Evolutionary conservation across 1,139 yeast genomes (phyloP).

Genomic region (Kluyveromyces marxianus): DNA sequence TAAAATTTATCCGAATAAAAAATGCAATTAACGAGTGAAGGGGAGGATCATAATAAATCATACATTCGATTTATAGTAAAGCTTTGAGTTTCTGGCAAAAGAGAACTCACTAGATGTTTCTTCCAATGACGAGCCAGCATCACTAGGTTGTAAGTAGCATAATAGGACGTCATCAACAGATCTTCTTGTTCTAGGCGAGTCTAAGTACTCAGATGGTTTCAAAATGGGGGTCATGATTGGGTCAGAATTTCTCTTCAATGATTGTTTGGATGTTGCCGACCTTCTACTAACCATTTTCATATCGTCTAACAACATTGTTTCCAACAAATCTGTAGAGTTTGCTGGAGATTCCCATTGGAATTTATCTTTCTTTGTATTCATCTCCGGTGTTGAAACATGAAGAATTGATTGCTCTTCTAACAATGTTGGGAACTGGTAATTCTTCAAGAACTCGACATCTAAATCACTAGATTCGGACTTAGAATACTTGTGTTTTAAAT

Average conservation of each 20-base stretch:
- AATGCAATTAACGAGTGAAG: too few relatives aligned
- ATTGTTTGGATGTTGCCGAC: neutral
- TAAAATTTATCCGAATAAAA: too few relatives aligned
- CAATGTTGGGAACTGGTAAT: conserved; percentile 26
- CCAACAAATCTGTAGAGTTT: conserved; percentile 7
- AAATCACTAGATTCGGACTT: conserved; percentile 16
- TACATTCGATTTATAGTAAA: neutral
- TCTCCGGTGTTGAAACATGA: conserved; percentile 8
- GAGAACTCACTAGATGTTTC: conserved; percentile 10
- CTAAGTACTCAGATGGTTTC: conserved; percentile 10
- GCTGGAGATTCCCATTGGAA: conserved; percentile 12
- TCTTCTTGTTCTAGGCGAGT: conserved; percentile 16
- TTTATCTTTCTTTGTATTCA: conserved; percentile 7
- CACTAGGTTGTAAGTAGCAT: conserved; percentile 22
- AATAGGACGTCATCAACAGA: conserved; percentile 26
- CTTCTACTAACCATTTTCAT: neutral
- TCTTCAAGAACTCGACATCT: conserved; percentile 22
- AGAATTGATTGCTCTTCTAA: conserved; percentile 16
- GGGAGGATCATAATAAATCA: conserved; percentile 2
- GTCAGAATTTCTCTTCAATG: conserved; percentile 13
- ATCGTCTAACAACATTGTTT: conserved; percentile 7
- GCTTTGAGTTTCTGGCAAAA: conserved; percentile 7
- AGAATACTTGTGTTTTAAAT: conserved; percentile 10
- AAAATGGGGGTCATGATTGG: conserved; percentile 18
- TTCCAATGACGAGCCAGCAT: conserved; percentile 11